phyloP scores from a whole-genome alignment of 768 basidiomycete genomes.

The Boletellus sp. region DNA sequence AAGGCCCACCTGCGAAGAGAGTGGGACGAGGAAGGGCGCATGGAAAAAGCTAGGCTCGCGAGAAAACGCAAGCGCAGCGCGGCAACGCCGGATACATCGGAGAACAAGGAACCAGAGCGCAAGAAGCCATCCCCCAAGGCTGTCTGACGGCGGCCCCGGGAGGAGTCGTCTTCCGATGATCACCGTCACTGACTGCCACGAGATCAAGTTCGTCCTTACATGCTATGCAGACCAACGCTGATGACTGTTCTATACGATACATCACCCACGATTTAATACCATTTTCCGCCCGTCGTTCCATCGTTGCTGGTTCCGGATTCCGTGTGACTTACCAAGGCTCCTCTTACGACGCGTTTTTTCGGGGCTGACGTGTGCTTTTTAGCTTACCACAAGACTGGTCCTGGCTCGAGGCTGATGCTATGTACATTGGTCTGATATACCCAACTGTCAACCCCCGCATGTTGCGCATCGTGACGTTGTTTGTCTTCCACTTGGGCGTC shows the following conservation, averaged over 20 bases:
- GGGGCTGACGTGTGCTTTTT: background rate
- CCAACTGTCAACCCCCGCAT: too few relatives aligned
- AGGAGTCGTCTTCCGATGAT: background rate
- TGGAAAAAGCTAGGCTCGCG: slow-evolving; percentile 39
- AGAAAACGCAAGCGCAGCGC: slow-evolving; percentile 39
- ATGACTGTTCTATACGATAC: background rate
- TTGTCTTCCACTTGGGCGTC: too few relatives aligned
- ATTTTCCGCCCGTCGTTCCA: background rate
- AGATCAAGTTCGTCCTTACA: background rate
- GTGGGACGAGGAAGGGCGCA: slow-evolving; percentile 50
- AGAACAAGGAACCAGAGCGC: slow-evolving; percentile 8
- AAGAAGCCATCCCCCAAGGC: slow-evolving; percentile 10
- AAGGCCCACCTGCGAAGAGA: slow-evolving; percentile 76
- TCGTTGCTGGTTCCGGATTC: background rate
- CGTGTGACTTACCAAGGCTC: background rate
- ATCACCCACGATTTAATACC: slow-evolving; percentile 5
- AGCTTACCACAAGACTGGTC: too few relatives aligned
- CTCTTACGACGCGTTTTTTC: slow-evolving; percentile 15
- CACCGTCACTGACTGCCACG: background rate
- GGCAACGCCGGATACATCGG: background rate
- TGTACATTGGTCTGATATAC: too few relatives aligned
- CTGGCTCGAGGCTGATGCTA: too few relatives aligned
- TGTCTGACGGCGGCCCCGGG: slow-evolving; percentile 1
- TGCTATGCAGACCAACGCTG: background rate
- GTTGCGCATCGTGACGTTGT: too few relatives aligned